These are phyloP conservation scores for Eremochloa ophiuroides DNA, from an alignment of 176 grass and related monocot genomes.

Conservation along the genomic window DNA sequence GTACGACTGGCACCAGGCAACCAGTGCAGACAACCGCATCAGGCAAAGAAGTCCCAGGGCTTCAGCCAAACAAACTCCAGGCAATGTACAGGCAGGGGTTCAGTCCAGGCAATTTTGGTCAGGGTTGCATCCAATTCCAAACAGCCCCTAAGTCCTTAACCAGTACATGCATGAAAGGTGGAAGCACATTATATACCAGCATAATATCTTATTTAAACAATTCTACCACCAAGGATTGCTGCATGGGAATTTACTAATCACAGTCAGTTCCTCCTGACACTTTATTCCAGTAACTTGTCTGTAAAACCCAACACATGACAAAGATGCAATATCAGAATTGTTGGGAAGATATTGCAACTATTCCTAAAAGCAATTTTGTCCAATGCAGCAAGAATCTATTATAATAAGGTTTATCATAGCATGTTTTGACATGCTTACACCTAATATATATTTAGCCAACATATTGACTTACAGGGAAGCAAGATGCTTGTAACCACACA, in stretches of 20 bases:
- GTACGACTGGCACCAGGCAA: too few relatives aligned
- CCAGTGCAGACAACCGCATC: too few relatives aligned
- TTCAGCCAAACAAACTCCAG: too few relatives aligned
- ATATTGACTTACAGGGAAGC: not conserved
- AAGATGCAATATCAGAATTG: not conserved
- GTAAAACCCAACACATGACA: not conserved
- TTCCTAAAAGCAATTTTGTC: not conserved
- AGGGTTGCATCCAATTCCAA: too few relatives aligned
- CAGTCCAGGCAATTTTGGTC: too few relatives aligned
- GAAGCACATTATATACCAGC: not conserved
- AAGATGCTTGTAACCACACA: slow-evolving; percentile 10
- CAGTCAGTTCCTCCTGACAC: not conserved
- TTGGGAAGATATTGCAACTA: not conserved
- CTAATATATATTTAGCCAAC: not conserved
- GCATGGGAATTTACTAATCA: slow-evolving; percentile 7
- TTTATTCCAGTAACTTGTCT: slow-evolving; percentile 1
- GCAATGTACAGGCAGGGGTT: too few relatives aligned
- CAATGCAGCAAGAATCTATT: not conserved
- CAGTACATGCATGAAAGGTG: not conserved
- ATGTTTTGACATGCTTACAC: not conserved
- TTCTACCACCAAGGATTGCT: not conserved
- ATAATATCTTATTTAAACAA: not conserved
- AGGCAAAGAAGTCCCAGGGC: too few relatives aligned
- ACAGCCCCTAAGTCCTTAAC: not conserved
- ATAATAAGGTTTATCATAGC: slow-evolving; percentile 9